Evolutionary conservation across 768 basidiomycete genomes (phyloP).

Genomic region (Cystofilobasidium ferigula): DNA sequence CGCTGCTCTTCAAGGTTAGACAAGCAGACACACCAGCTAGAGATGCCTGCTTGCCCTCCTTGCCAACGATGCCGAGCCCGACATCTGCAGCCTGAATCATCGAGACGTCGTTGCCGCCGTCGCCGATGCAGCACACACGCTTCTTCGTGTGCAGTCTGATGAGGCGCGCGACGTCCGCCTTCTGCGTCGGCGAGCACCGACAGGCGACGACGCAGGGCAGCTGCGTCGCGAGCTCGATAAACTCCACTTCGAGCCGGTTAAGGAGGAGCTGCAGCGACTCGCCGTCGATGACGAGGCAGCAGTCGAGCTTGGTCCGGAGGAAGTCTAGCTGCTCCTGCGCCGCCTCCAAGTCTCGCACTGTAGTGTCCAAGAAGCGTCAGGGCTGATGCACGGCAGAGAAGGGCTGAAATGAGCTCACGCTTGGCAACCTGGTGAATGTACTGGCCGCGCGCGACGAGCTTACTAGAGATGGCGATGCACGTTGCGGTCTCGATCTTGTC

Average conservation of each 20-base stretch:
- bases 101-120: constrained; percentile 90
- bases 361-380: constrained; percentile 3
- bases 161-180: constrained; percentile 89
- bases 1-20: not conserved
- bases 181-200: constrained; percentile 96
- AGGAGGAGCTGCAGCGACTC: constrained; percentile 90
- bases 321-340: constrained; percentile 83
- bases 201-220: constrained; percentile 93
- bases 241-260: constrained; percentile 80
- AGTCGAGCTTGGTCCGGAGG: constrained; percentile 84
- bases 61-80: constrained; percentile 94
- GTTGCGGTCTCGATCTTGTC: constrained; percentile 99
- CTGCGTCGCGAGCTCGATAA: constrained; percentile 91
- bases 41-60: constrained; percentile 97
- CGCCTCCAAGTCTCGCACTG: constrained; percentile 76
- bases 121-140: constrained; percentile 95
- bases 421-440: constrained; percentile 96
- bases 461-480: constrained; percentile 94
- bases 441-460: constrained; percentile 87
- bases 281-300: constrained; percentile 95
- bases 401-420: constrained; percentile 46
- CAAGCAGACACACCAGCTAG: constrained; percentile 38
- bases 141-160: constrained; percentile 85
- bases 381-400: constrained; percentile 7
- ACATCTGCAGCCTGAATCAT: constrained; percentile 99